Evolutionary conservation across 1,139 yeast species (phyloP).

Genomic region (Debaryomycetaceae sp.): DNA sequence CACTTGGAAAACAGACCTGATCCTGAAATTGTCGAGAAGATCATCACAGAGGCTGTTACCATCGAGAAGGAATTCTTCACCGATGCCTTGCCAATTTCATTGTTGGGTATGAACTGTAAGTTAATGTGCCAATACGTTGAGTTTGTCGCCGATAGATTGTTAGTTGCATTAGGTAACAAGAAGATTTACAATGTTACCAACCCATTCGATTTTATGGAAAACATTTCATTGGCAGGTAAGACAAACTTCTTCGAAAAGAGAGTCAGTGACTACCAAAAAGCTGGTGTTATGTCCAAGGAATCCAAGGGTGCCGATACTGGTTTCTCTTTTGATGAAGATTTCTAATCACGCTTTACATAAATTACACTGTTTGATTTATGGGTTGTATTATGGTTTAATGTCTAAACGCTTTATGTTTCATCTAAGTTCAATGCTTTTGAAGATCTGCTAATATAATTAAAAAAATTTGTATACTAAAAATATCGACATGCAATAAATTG

Average conservation of each 20-base stretch:
- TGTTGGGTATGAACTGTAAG: slow-evolving; percentile 88
- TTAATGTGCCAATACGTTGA: slow-evolving; percentile 98
- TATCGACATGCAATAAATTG: background rate
- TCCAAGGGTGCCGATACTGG: slow-evolving; percentile 28
- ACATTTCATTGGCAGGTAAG: slow-evolving; percentile 95
- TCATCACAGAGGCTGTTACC: slow-evolving; percentile 91
- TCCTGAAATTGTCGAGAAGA: slow-evolving; percentile 69
- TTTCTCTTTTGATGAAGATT: slow-evolving; percentile 49
- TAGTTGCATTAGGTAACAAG: slow-evolving; percentile 85
- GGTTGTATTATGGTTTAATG: background rate
- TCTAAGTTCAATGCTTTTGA: background rate
- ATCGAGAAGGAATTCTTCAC: slow-evolving; percentile 94
- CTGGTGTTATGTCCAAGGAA: slow-evolving; percentile 84
- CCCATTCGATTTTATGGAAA: slow-evolving; percentile 99
- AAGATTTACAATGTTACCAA: slow-evolving; percentile 83
- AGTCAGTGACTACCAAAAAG: slow-evolving; percentile 98
- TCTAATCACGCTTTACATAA: slow-evolving; percentile 19
- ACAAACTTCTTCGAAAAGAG: slow-evolving; percentile 99
- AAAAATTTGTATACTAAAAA: background rate
- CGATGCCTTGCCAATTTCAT: slow-evolving; percentile 87
- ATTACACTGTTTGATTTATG: background rate
- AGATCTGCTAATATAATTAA: background rate
- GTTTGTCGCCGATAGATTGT: slow-evolving; percentile 93
- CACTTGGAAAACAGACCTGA: slow-evolving; percentile 90
- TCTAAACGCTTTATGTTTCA: background rate